Evolutionary conservation across 2,329 filamentous ascomycete genomes (phyloP), one percentile per base, ranked within the genome.

Genomic region (Neopestalotiopsis sp.): DNA sequence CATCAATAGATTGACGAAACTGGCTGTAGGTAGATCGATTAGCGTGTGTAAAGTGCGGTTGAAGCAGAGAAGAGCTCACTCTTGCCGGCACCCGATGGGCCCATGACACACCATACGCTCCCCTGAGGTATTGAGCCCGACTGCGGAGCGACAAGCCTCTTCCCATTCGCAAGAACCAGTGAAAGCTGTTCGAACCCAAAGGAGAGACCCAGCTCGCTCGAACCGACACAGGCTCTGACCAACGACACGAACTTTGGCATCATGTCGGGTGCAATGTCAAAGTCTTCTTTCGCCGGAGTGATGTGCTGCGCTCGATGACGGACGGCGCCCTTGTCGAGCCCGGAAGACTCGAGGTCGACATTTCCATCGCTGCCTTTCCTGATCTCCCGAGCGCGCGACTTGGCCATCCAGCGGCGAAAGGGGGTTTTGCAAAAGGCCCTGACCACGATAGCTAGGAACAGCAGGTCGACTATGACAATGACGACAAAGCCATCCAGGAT

Each of bases 41-140:
- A 30, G 14, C 14, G 34, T 13, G 40, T 32, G 24, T 32, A 61
- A 32, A 45, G 30, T 13, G 30, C n/a, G n/a, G 17, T 40, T 20
- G 61, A 28, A 40, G 61, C 14, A 40, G 40, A 40, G 32, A 63
- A 63, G 30, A 42, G 34, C 61, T 42, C 61, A 63, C 61, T 63
- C 24, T 63, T 63, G n/a, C 61, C 61, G 17, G 61, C 61, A 28
- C 61, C 61, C 24, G 61, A 63, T 63, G 14, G 14, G n/a, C 61
- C 61, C 61, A 63, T 63, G 14, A 63, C 61, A 63, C 32, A n/a
- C 61, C 61, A 63, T 42, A 63, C 24, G 24, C 61, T 63, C 28
- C 61, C 61, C 24, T 42, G 14, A 12, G 14, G 10, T 20, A 63
- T 63, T n/a, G 24, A 63, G 14, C 61, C 61, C 14, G 61, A 63